Evolutionary conservation across 805 yeast genomes (phyloP).

Genomic region (Candida saitoana): DNA sequence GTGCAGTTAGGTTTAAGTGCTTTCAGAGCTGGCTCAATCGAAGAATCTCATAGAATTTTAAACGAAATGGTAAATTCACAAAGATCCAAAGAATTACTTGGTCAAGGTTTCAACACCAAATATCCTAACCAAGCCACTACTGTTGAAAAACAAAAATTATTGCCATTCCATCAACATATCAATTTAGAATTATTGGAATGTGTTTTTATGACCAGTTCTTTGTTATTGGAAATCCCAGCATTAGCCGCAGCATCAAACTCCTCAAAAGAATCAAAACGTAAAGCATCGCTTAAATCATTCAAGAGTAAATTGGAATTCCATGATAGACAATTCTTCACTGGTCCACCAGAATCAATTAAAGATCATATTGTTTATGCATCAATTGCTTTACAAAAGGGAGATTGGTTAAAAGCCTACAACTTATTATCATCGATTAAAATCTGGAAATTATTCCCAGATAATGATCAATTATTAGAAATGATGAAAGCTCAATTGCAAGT

Average conservation of each 20-base stretch:
- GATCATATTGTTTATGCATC: conserved; percentile 94
- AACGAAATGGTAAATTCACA: conserved; percentile 84
- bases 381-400: conserved; percentile 78
- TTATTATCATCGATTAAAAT: conserved; percentile 73
- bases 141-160: conserved; percentile 71
- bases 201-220: conserved; percentile 84
- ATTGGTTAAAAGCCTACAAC: conserved; percentile 77
- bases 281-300: conserved; percentile 70
- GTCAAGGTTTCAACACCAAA: conserved; percentile 79
- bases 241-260: conserved; percentile 62
- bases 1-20: conserved; percentile 96
- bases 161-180: conserved; percentile 98
- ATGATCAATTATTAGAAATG: conserved; percentile 64
- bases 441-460: conserved; percentile 78
- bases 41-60: conserved; percentile 81
- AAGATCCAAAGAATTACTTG: conserved; percentile 86
- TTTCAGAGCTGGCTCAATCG: conserved; percentile 81
- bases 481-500: conserved; percentile 74
- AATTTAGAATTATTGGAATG: conserved; percentile 92
- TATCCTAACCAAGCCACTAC: conserved; percentile 52
- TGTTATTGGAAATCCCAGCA: conserved; percentile 87
- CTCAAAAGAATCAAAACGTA: conserved; percentile 58
- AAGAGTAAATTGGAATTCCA: conserved; percentile 87
- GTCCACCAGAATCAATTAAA: conserved; percentile 95
- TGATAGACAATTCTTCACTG: conserved; percentile 91